Base-by-base conservation (phyloP, 225 moss, liverwort and hornwort species). In the Physcomitrellopsis africana region DNA sequence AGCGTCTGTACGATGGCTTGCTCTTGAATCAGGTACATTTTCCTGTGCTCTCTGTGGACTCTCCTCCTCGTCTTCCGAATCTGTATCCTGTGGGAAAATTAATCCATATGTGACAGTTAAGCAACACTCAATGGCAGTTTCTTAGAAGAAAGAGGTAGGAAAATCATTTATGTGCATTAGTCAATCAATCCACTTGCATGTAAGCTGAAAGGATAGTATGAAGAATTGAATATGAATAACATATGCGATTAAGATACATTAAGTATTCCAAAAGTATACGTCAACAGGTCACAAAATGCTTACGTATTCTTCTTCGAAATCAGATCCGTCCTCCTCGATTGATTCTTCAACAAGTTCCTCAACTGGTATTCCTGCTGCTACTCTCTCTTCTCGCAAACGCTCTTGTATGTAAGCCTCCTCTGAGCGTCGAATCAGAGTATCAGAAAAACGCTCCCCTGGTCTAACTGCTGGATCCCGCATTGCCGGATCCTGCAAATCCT, bases 301-400 rank as follows among this genome's bases (percentile, higher is more conserved):
- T 79, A 85, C 87, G 69, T 85, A 79, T 83, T 90, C 87, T 71
- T 88, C 87, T 71, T 88, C 88, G n/a, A 88, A 87, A 57, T 78
- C 85, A 12, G 89, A 83, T 46, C 76, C 83, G 1, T 70, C 72
- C 32, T 75, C 76, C 43, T 79, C 60, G 26, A 17, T 6, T 15
- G 15, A 63, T 37, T 60, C 27, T 54, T 32, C 54, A 43, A 77
- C 72, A 69, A 70, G 67, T 29, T 90, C 87, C 72, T 86, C 69
- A 68, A 85, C 77, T n/a, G 85, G 83, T 29, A 90, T 88, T 53
- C 90, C 90, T 22, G 90, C 90, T 15, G 81, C 87, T 60, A 85
- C 44, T 68, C 84, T 72, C 75, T 90, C 90, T 66, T 85, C 88
- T 41, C 83, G 77, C 67, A 90, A 79, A 41, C 79, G 81, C 24